A percentile compares a stretch with the other conserved stretches of the same genome.
These are phyloP conservation scores for Lonicera japonica DNA, from an alignment of 129 eudicot species.

Conservation along the genomic window DNA sequence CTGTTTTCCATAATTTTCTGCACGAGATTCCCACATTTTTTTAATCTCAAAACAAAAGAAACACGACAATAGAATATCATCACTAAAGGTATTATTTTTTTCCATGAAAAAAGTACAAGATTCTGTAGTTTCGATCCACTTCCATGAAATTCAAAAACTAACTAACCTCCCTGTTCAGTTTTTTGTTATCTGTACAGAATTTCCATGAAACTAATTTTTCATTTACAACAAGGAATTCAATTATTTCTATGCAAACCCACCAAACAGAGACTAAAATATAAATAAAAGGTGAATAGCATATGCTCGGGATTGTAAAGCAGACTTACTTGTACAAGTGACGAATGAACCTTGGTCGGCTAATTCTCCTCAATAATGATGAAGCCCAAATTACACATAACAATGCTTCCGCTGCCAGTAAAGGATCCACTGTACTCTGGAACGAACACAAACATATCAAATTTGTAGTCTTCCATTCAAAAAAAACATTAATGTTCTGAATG, in stretches of 20 bases:
- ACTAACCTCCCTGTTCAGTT: too few relatives aligned
- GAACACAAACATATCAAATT: constrained; percentile 2
- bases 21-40: not conserved
- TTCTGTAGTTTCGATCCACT: too few relatives aligned
- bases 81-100: too few relatives aligned
- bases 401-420: constrained; percentile 64
- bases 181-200: too few relatives aligned
- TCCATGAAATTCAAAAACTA: not conserved
- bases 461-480: not conserved
- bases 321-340: constrained; percentile 44
- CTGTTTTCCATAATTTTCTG: constrained; percentile 29
- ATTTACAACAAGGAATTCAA: too few relatives aligned
- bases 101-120: too few relatives aligned
- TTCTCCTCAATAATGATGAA: constrained; percentile 37
- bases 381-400: constrained; percentile 44
- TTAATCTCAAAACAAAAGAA: not conserved
- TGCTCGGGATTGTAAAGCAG: not conserved
- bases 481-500: not conserved
- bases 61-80: too few relatives aligned
- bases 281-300: too few relatives aligned
- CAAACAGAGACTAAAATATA: not conserved
- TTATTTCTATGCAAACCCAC: too few relatives aligned
- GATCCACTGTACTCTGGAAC: constrained; percentile 74
- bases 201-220: too few relatives aligned
- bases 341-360: constrained; percentile 19